Conservation (phyloP, 1,284 basidiomycete species). For the Coniferiporia weirii region DNA sequence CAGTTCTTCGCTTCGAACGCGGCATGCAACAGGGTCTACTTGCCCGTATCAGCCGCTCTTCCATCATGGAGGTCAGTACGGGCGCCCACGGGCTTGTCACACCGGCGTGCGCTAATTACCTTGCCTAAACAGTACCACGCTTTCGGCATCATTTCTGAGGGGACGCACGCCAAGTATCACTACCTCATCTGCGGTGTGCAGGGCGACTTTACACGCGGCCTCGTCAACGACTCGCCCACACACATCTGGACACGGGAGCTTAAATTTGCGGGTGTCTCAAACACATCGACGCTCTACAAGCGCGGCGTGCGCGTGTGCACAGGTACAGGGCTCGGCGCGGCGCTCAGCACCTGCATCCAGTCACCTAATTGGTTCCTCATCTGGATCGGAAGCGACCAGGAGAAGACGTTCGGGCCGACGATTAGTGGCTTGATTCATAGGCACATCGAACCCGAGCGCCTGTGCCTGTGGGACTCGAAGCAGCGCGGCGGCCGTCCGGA, state of each 20-base stretch:
- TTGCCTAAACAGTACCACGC: slow-evolving; percentile 45
- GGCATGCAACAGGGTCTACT: slow-evolving; percentile 70
- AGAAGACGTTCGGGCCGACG: slow-evolving; percentile 40
- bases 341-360: slow-evolving; percentile 43
- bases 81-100: background rate
- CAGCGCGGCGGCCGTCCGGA: slow-evolving; percentile 43
- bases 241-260: slow-evolving; percentile 65
- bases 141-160: slow-evolving; percentile 66
- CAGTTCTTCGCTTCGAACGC: slow-evolving; percentile 58
- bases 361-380: slow-evolving; percentile 62
- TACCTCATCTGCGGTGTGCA: slow-evolving; percentile 70
- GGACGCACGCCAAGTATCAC: slow-evolving; percentile 54
- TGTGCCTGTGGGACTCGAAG: slow-evolving; percentile 60
- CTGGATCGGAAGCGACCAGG: slow-evolving; percentile 47
- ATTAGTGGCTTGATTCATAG: slow-evolving; percentile 44
- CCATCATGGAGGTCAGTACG: slow-evolving; percentile 44
- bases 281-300: slow-evolving; percentile 40
- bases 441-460: slow-evolving; percentile 49
- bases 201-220: slow-evolving; percentile 61
- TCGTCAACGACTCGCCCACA: slow-evolving; percentile 56
- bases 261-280: slow-evolving; percentile 46
- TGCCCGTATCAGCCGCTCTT: slow-evolving; percentile 59
- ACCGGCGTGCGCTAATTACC: background rate
- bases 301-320: slow-evolving; percentile 42
- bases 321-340: slow-evolving; percentile 40